These are phyloP conservation scores for Didymella exigua DNA, from an alignment of 2,329 filamentous ascomycete genomes.

Conservation along the genomic window DNA sequence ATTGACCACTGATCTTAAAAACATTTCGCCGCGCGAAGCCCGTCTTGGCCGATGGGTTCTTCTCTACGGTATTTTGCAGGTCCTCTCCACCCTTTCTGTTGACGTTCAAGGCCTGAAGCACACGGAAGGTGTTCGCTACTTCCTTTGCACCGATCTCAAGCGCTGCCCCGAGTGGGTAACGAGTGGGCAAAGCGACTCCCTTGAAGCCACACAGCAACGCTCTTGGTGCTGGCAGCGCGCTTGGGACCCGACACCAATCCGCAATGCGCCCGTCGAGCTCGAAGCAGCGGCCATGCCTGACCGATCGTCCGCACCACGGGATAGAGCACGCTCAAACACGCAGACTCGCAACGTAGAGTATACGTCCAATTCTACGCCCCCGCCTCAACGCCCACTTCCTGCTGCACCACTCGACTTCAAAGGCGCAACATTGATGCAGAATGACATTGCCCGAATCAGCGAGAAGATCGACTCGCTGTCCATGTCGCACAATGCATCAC, in stretches of 20 bases:
- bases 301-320: neutral
- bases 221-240: constrained; percentile 47
- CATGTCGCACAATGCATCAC: constrained; percentile 17
- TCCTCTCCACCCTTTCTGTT: constrained; percentile 51
- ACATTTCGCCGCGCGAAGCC: constrained; percentile 47
- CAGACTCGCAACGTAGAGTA: neutral
- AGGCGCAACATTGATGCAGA: constrained; percentile 29
- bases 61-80: constrained; percentile 51
- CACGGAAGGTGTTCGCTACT: constrained; percentile 47
- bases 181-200: constrained; percentile 29
- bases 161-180: constrained; percentile 48
- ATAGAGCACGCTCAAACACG: neutral
- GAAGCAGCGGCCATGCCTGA: constrained; percentile 22
- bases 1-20: constrained; percentile 41
- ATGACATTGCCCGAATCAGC: constrained; percentile 38
- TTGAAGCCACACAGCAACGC: constrained; percentile 40
- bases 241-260: constrained; percentile 34
- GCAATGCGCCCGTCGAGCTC: constrained; percentile 38
- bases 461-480: constrained; percentile 43
- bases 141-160: constrained; percentile 48
- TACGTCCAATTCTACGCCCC: neutral
- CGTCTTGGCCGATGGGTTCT: constrained; percentile 54
- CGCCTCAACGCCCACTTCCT: constrained; percentile 17
- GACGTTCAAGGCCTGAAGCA: constrained; percentile 48
- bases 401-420: constrained; percentile 23